Conservation (phyloP, 176 grass and related monocot species). For the Ensete glaucum region DNA sequence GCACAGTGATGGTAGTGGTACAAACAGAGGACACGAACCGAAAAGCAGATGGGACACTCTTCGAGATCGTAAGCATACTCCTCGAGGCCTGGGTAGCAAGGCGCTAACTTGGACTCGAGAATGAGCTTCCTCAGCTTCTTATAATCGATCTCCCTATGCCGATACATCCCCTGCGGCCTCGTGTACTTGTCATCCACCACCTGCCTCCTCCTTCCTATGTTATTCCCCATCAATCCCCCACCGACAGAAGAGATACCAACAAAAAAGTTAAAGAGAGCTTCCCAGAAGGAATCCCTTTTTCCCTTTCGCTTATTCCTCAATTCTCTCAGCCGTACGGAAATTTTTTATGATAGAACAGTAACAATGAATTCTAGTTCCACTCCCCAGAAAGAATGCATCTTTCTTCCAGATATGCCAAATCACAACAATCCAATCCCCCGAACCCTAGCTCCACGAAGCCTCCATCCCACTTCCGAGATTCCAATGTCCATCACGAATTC, state of each 20-base stretch:
- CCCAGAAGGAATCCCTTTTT: too few relatives aligned
- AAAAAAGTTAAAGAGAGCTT: neutral
- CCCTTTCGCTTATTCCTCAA: neutral
- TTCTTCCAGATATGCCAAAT: neutral
- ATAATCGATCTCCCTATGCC: conserved; percentile 66
- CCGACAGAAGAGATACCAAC: neutral
- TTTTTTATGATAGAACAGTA: neutral
- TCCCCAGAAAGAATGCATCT: neutral
- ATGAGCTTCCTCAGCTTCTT: conserved; percentile 77
- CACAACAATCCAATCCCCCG: neutral
- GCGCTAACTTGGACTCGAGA: conserved; percentile 77
- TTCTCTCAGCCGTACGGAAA: neutral
- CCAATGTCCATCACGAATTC: neutral
- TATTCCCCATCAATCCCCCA: conserved; percentile 33
- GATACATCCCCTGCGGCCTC: conserved; percentile 81
- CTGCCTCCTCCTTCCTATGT: conserved; percentile 26
- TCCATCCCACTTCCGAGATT: neutral
- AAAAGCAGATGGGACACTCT: conserved; percentile 91
- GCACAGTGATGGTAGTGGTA: neutral
- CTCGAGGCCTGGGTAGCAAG: conserved; percentile 66
- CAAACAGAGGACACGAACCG: conserved; percentile 25
- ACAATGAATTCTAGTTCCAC: neutral
- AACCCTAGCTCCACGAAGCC: neutral
- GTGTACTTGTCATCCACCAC: conserved; percentile 75
- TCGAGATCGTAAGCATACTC: conserved; percentile 53